A percentile compares a stretch with the other conserved stretches of the same genome.
phyloP scores from a whole-genome alignment of 2,329 filamentous ascomycete genomes.

The Talaromyces albobiverticillius region DNA sequence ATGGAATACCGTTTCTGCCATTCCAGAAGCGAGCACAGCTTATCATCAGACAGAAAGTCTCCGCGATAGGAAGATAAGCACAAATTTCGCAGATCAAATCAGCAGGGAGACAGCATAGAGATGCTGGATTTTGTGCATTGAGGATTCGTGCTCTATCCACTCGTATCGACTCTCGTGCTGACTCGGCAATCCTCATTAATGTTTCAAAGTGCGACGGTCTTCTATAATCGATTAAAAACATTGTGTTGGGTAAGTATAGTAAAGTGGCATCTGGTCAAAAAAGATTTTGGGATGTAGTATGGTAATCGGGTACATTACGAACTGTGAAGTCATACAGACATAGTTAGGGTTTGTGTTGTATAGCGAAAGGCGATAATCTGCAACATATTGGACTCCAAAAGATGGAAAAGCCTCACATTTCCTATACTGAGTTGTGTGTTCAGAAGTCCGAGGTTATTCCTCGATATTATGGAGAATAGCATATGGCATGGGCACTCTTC shows the following conservation, averaged over 20 bases:
- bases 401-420: no score
- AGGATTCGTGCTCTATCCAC: not conserved
- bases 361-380: no score
- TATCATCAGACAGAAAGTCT: slow-evolving; percentile 11
- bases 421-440: no score
- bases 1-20: slow-evolving; percentile 8
- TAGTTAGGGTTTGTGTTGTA: no score
- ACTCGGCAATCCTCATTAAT: slow-evolving; percentile 7
- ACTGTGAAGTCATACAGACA: no score
- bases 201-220: not conserved
- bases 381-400: no score
- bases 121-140: slow-evolving; percentile 1
- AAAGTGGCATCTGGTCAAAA: no score
- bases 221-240: not conserved
- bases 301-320: no score
- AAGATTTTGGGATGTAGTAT: no score
- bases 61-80: not conserved
- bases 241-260: not conserved
- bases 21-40: slow-evolving; percentile 5
- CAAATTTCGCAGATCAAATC: slow-evolving; percentile 6
- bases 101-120: slow-evolving; percentile 5
- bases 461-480: no score
- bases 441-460: no score
- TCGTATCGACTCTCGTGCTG: slow-evolving; percentile 3
- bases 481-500: no score